Conservation (phyloP, 192 early-diverging fungal species). For the Backusella sp. region DNA sequence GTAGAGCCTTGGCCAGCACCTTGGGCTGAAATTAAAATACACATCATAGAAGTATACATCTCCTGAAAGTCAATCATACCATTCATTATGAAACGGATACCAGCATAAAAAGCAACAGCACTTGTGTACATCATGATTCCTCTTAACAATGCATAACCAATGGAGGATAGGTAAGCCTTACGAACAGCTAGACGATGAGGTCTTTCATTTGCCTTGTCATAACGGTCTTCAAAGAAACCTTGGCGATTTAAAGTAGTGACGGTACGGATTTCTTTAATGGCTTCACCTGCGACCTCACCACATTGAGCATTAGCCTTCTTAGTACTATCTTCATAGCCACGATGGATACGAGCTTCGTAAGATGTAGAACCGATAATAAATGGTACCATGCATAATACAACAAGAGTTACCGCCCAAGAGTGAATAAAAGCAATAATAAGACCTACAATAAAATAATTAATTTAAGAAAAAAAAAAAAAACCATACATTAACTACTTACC, state of each 20-base stretch:
- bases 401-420: slow-evolving; percentile 82
- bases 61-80: slow-evolving; percentile 18
- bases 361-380: slow-evolving; percentile 50
- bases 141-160: slow-evolving; percentile 47
- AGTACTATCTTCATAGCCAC: slow-evolving; percentile 59
- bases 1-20: slow-evolving; percentile 61
- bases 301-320: slow-evolving; percentile 73
- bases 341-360: slow-evolving; percentile 48
- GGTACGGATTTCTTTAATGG: slow-evolving; percentile 82
- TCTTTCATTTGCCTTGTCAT: slow-evolving; percentile 53
- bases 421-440: slow-evolving; percentile 62
- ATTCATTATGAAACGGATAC: slow-evolving; percentile 21
- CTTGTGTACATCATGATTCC: slow-evolving; percentile 24
- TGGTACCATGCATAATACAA: slow-evolving; percentile 63
- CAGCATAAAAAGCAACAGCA: slow-evolving; percentile 29
- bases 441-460: slow-evolving; percentile 12
- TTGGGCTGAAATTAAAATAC: slow-evolving; percentile 31
- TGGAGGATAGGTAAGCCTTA: slow-evolving; percentile 58
- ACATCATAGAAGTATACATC: slow-evolving; percentile 26
- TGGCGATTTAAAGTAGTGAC: slow-evolving; percentile 78
- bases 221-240: slow-evolving; percentile 67
- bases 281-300: slow-evolving; percentile 81
- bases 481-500: neutral
- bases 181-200: slow-evolving; percentile 72
- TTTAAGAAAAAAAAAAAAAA: neutral